phyloP scores from a whole-genome alignment of 306 rosid genomes.

The Castanea mollissima region DNA sequence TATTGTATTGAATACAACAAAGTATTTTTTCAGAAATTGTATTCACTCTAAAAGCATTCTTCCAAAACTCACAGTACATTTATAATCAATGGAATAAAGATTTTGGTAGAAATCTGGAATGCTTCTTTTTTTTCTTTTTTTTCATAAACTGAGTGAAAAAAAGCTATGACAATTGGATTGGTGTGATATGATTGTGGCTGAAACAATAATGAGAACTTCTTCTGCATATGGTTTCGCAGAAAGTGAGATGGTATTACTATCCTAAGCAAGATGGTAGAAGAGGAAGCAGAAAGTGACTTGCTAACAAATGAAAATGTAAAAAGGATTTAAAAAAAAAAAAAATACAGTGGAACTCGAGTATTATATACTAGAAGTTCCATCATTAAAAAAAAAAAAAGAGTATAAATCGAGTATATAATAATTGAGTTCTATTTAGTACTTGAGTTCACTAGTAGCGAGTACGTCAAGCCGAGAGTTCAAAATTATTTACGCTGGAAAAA shows the following conservation, averaged over 20 bases:
- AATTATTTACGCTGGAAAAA: no score
- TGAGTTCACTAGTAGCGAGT: no score
- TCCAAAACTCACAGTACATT: not conserved
- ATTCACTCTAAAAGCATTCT: not conserved
- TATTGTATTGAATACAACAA: conserved; percentile 42
- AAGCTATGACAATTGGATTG: not conserved
- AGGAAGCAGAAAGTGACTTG: not conserved
- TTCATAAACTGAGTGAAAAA: not conserved
- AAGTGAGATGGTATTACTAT: no score
- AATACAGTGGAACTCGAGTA: no score
- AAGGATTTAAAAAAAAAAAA: not conserved
- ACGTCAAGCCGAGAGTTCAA: no score
- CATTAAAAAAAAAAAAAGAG: no score
- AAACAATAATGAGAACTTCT: not conserved
- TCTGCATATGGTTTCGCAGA: not conserved
- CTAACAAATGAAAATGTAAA: not conserved
- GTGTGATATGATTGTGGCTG: not conserved
- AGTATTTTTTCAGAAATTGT: conserved; percentile 2
- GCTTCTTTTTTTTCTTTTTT: not conserved
- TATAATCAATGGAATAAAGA: conserved; percentile 13
- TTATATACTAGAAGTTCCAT: no score
- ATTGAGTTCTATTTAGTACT: no score
- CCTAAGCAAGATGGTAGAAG: not conserved
- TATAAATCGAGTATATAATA: no score
- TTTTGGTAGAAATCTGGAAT: not conserved